A percentile compares a stretch with the other conserved stretches of the same genome.
Evolutionary conservation across 495 filamentous ascomycete species (phyloP).

Genomic region (Trichoderma orchidacearum): DNA sequence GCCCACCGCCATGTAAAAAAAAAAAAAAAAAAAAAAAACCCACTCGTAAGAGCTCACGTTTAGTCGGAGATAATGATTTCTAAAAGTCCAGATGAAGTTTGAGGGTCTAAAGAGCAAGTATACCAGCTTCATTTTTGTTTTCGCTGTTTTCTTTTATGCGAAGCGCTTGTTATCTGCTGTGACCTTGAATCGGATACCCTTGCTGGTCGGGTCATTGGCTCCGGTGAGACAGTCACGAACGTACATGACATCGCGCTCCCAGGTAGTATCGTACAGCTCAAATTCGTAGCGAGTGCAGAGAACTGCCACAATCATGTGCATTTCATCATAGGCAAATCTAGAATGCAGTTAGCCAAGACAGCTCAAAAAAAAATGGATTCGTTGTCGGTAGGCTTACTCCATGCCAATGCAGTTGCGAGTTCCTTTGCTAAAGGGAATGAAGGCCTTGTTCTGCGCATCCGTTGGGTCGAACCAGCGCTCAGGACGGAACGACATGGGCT

Average conservation of each 20-base stretch:
- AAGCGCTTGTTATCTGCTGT: not conserved
- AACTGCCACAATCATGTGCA: not conserved
- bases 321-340: not conserved
- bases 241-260: slow-evolving; percentile 4
- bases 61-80: no score
- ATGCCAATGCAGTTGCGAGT: slow-evolving; percentile 9
- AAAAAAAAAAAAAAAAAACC: no score
- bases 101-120: no score
- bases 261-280: slow-evolving; percentile 1
- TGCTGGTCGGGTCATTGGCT: not conserved
- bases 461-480: slow-evolving; percentile 5
- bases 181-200: not conserved
- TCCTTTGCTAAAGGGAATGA: slow-evolving; percentile 9
- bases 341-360: not conserved
- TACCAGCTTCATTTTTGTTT: no score
- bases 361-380: not conserved
- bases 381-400: slow-evolving; percentile 3
- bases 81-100: no score
- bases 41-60: no score
- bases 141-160: no score
- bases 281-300: slow-evolving; percentile 1
- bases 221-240: slow-evolving; percentile 3
- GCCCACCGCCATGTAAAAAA: no score
- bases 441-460: slow-evolving; percentile 6
- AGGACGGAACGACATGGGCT: slow-evolving; percentile 2